Percentiles rank a stretch among this genome's conserved stretches.
These are phyloP conservation scores for Pouteria campechiana DNA, from an alignment of 179 eudicot genomes.

Conservation along the genomic window DNA sequence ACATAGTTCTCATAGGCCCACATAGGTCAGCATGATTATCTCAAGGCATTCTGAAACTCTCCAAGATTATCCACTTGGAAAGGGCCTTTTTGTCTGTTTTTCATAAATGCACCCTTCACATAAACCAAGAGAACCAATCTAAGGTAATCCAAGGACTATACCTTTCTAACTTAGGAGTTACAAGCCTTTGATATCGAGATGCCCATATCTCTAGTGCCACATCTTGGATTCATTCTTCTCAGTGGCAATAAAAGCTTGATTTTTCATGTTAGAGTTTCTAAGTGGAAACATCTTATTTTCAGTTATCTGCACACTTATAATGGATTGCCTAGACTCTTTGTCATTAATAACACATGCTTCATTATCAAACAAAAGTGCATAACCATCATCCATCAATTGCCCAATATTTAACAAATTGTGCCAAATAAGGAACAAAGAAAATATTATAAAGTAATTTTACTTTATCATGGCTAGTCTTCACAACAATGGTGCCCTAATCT, in stretches of 20 bases:
- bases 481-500: constrained; percentile 3
- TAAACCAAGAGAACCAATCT: background rate
- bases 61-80: background rate
- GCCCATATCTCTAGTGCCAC: constrained; percentile 8
- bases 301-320: background rate
- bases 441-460: constrained; percentile 9
- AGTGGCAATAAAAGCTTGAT: background rate
- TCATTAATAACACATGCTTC: background rate
- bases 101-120: constrained; percentile 3
- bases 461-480: constrained; percentile 1
- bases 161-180: background rate
- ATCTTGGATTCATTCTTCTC: background rate
- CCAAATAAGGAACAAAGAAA: constrained; percentile 3
- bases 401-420: constrained; percentile 10
- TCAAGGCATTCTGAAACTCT: background rate
- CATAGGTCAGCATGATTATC: background rate
- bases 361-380: constrained; percentile 11
- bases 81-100: background rate
- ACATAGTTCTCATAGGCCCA: background rate
- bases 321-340: background rate
- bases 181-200: background rate
- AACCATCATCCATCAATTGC: constrained; percentile 2
- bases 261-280: background rate
- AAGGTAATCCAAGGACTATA: background rate
- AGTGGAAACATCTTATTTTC: constrained; percentile 3